phyloP scores from a whole-genome alignment of 2,329 filamentous ascomycete species.

The Colletotrichum sp. region DNA sequence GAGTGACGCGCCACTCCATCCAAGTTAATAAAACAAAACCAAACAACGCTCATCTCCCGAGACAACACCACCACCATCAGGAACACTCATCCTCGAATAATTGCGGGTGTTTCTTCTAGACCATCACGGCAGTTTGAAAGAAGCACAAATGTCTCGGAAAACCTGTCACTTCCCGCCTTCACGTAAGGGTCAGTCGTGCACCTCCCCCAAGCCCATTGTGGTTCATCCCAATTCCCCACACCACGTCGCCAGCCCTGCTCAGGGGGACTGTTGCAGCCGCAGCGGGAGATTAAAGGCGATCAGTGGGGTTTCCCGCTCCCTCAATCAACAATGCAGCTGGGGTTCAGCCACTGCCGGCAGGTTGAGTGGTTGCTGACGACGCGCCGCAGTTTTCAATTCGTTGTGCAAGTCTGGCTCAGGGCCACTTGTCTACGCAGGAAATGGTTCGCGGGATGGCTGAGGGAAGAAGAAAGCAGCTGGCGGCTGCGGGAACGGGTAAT shows the following conservation, averaged over 20 bases:
- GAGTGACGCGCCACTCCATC: background rate
- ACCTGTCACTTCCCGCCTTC: background rate
- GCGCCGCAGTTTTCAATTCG: background rate
- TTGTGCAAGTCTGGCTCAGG: background rate
- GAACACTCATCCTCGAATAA: background rate
- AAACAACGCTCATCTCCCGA: background rate
- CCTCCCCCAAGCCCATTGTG: too few species aligned
- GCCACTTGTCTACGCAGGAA: background rate
- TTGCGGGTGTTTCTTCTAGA: background rate
- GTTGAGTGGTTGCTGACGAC: background rate
- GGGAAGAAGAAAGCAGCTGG: background rate
- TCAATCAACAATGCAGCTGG: background rate
- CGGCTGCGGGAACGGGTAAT: background rate
- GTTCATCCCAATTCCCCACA: background rate
- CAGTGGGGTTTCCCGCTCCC: constrained; percentile 13
- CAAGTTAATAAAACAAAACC: background rate
- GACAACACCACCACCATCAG: background rate
- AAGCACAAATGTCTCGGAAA: background rate
- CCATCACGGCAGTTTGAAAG: background rate
- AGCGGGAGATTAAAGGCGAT: constrained; percentile 18
- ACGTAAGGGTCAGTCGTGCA: background rate
- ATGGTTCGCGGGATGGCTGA: background rate
- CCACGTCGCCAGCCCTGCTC: background rate
- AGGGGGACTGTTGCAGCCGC: background rate
- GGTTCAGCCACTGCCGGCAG: background rate